These are phyloP conservation scores for Rhizopus arrhizus DNA, from an alignment of 371 early-diverging fungal genomes.

Conservation along the genomic window DNA sequence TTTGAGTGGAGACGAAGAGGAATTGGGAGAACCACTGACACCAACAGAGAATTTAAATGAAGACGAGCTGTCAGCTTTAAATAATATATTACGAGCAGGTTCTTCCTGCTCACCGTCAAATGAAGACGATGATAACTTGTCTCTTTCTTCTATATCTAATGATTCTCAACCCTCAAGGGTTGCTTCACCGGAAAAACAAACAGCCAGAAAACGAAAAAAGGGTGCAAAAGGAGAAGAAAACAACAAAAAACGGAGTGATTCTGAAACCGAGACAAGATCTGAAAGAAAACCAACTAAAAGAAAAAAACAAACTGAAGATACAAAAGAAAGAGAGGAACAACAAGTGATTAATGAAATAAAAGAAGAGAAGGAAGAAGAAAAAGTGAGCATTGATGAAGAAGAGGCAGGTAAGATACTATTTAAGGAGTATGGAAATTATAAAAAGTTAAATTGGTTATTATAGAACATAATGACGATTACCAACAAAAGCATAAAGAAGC, in stretches of 20 bases:
- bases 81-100: slow-evolving; percentile 30
- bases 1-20: slow-evolving; percentile 38
- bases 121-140: slow-evolving; percentile 39
- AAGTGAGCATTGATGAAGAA: not conserved
- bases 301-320: slow-evolving; percentile 12
- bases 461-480: slow-evolving; percentile 31
- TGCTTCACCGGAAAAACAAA: slow-evolving; percentile 38
- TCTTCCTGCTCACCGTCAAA: slow-evolving; percentile 35
- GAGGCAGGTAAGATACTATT: slow-evolving; percentile 11
- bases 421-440: no score
- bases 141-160: slow-evolving; percentile 45
- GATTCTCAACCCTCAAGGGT: slow-evolving; percentile 44
- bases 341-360: slow-evolving; percentile 7
- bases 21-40: slow-evolving; percentile 33
- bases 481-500: slow-evolving; percentile 53
- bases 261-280: slow-evolving; percentile 4
- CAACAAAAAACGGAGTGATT: slow-evolving; percentile 4
- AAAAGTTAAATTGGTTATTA: not conserved
- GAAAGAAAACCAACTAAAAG: slow-evolving; percentile 16
- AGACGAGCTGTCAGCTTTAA: slow-evolving; percentile 31
- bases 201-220: slow-evolving; percentile 22
- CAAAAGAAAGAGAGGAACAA: not conserved
- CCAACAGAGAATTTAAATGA: slow-evolving; percentile 33
- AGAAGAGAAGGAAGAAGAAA: slow-evolving; percentile 17
- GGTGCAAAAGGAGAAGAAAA: slow-evolving; percentile 4